phyloP scores from a whole-genome alignment of 140 eudicot species.

The Erigeron philadelphicus region DNA sequence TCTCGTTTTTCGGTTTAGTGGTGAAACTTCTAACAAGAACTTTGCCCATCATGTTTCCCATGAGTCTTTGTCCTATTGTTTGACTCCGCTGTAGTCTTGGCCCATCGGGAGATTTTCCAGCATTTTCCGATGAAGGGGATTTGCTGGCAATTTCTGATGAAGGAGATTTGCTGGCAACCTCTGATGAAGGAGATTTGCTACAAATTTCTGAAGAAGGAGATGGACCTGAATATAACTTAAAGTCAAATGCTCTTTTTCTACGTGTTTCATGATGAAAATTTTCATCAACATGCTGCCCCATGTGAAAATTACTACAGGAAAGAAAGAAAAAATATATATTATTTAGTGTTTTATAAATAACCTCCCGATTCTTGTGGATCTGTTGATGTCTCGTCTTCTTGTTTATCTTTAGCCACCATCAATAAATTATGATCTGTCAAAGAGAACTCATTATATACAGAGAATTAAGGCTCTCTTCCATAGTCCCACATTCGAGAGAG shows the following conservation, averaged over 20 bases:
- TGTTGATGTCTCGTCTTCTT: conserved; percentile 32
- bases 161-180: conserved; percentile 28
- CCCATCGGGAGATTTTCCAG: conserved; percentile 36
- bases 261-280: conserved; percentile 5
- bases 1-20: conserved; percentile 52
- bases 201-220: conserved; percentile 50
- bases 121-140: conserved; percentile 48
- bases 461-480: not conserved
- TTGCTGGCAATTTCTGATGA: conserved; percentile 53
- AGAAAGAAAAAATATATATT: not conserved
- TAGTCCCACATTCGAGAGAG: not conserved
- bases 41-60: conserved; percentile 84
- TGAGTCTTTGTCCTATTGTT: conserved; percentile 79
- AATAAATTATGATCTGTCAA: conserved; percentile 29
- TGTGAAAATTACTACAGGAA: not conserved
- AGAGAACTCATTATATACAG: conserved; percentile 16
- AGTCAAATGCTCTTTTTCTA: conserved; percentile 2
- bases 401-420: conserved; percentile 36
- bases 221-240: conserved; percentile 40
- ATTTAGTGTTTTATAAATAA: conserved; percentile 23
- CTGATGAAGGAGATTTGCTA: conserved; percentile 53
- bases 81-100: conserved; percentile 59
- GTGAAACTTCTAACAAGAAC: conserved; percentile 78
- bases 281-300: not conserved
- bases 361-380: conserved; percentile 59